Evolutionary conservation across 768 basidiomycete species (phyloP), one percentile per base, ranked within the genome.

Genomic region (Paxillus ammoniavirescens): DNA sequence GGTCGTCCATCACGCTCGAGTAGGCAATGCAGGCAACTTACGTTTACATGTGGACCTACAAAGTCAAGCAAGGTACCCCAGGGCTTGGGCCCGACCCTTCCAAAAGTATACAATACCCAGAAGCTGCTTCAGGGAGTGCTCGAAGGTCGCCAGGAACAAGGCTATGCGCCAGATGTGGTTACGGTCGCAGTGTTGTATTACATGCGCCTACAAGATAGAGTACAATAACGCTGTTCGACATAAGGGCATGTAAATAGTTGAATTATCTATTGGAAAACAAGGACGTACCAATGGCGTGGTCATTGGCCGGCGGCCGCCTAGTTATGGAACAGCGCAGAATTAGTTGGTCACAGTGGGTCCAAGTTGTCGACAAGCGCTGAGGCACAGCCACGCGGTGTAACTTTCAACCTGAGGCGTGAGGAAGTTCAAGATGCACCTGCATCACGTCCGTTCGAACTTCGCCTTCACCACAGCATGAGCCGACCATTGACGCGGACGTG

Each of bases 21-120:
- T 50, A 42, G 52, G 23, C 18, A 31, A 40, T 42, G 42, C 50
- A 5, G 21, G 47, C 21, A 3, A 45, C 15, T 18, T 37, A 48
- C 33, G 40, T 21, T 3, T 21, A 43, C 61, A 35, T 35, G 5
- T 49, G 65, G 60, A 67, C 65, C 65, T 49, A 66, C 65, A 58
- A 55, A 52, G 52, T 61, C 44, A 35, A 57, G 47, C 33, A 28
- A 48, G 21, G 26, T 4, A 26, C 31, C 42, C 57, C 59, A 42
- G 56, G 12, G 47, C 36, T 42, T 41, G 1, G 55, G 55, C 47
- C 33, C 55, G 40, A 49, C 15, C 15, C 5, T 67, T 50, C 64
- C 65, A 57, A 67, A 65, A 53, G 15, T 8, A 55, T 54, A 64
- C 53, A 46, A 30, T 35, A 35, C 6, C n/a, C 4, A 12, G 9